phyloP scores from a whole-genome alignment of 2,329 filamentous ascomycete species.

The Leptoxyphium fumago region DNA sequence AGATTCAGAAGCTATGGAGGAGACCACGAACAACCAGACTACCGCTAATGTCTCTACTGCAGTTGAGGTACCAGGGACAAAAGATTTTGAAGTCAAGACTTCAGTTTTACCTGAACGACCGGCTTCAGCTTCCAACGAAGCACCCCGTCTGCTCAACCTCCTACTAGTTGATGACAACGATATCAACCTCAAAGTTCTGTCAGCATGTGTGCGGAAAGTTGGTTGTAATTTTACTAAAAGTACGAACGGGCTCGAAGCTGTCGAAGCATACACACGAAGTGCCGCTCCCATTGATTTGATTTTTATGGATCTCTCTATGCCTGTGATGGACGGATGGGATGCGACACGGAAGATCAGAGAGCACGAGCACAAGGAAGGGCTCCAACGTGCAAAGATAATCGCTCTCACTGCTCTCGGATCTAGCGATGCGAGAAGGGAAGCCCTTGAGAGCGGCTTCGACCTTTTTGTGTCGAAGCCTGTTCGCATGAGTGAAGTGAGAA shows the following conservation, averaged over 20 bases:
- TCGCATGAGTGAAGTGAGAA: constrained; percentile 12
- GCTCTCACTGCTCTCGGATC: constrained; percentile 17
- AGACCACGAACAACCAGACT: constrained; percentile 3
- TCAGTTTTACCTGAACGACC: constrained; percentile 1
- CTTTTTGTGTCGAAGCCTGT: constrained; percentile 20
- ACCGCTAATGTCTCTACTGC: background rate
- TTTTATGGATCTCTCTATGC: constrained; percentile 28
- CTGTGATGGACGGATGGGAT: constrained; percentile 20
- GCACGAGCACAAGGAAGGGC: constrained; percentile 2
- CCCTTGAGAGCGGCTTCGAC: constrained; percentile 13
- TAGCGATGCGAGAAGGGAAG: constrained; percentile 14
- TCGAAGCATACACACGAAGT: constrained; percentile 23
- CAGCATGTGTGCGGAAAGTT: constrained; percentile 15
- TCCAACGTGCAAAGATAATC: constrained; percentile 7
- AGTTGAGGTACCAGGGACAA: background rate
- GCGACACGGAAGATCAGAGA: constrained; percentile 13
- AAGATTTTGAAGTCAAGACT: background rate
- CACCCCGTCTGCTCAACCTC: constrained; percentile 6
- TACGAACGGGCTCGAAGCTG: constrained; percentile 30
- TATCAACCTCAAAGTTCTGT: constrained; percentile 9
- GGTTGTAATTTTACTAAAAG: constrained; percentile 24
- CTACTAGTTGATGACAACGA: constrained; percentile 14
- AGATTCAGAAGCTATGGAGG: constrained; percentile 1
- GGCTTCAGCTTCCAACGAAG: constrained; percentile 5
- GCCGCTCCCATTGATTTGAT: constrained; percentile 27